Percentiles rank a stretch among this genome's conserved stretches.
Evolutionary conservation across 768 basidiomycete genomes (phyloP).

Genomic region (Sarcodon sp.): DNA sequence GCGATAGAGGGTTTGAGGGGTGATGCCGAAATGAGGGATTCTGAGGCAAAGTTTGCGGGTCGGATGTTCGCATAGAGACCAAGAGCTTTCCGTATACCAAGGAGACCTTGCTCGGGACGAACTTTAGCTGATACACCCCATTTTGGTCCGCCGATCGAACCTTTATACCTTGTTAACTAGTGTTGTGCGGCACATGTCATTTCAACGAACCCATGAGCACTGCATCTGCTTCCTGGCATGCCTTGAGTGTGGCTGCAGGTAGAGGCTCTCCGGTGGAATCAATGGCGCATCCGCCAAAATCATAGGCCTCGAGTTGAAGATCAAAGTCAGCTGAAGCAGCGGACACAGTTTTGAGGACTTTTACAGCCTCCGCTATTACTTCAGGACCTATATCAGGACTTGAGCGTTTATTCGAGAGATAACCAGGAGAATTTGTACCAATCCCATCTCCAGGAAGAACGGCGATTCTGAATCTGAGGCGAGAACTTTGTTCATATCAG

Average conservation of each 20-base stretch:
- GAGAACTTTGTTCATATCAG: neutral
- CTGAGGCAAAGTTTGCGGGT: conserved; percentile 89
- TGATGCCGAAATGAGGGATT: conserved; percentile 75
- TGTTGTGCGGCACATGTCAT: conserved; percentile 8
- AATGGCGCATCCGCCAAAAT: conserved; percentile 90
- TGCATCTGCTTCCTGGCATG: conserved; percentile 89
- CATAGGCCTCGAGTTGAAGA: conserved; percentile 60
- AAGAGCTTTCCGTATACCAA: conserved; percentile 79
- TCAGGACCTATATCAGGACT: conserved; percentile 56
- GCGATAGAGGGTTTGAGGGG: conserved; percentile 84
- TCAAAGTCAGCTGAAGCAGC: conserved; percentile 48
- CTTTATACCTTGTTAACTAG: conserved; percentile 24
- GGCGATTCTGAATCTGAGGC: conserved; percentile 67
- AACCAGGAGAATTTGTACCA: conserved; percentile 32
- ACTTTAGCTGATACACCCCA: conserved; percentile 88
- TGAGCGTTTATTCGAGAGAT: neutral
- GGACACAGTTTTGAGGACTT: conserved; percentile 66
- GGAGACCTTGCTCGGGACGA: conserved; percentile 86
- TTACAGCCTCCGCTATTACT: conserved; percentile 75
- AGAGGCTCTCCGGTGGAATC: conserved; percentile 79
- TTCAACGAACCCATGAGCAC: conserved; percentile 70
- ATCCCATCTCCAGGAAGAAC: conserved; percentile 97
- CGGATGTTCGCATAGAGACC: conserved; percentile 98
- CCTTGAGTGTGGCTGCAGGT: conserved; percentile 73
- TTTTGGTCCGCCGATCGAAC: conserved; percentile 97